Base-by-base conservation (phyloP, 2,329 filamentous ascomycete genomes). In the Penicillium sp. region DNA sequence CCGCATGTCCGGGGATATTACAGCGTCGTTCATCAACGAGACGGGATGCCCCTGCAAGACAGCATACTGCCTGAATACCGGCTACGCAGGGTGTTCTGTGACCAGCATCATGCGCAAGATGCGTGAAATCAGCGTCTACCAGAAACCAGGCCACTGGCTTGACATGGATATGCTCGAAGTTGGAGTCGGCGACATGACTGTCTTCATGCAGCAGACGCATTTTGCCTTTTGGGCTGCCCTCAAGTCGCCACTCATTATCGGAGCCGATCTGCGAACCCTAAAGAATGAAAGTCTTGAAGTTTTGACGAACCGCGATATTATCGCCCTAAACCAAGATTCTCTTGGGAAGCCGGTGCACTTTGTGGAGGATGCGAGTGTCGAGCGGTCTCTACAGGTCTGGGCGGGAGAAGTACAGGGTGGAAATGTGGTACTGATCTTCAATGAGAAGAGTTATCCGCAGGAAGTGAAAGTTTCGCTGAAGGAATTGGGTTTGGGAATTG, bases 61-160 rank as follows among this genome's bases (percentile, higher is more conserved):
- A 1, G 58, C 58, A 11, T 75, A 77, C 53, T 78, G 74, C 47
- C 64, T 76, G 5, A 75, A 77, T 52, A 76, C 69, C 1, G 74
- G 73, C 3, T 76, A 76, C 60, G 73, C 74, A 7, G 72, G 71
- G 0, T 69, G 71, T 31, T 65, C 60, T 1, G 61, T 65, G 9
- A 26, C 55, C 19, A 61, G 30, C 26, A 63, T 64, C 41, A 57
- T 58, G 41, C 50, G 48, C 41, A 66, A 67, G 17, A 62, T 65
- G 61, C 46, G 60, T 17, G 58, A 60, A 65, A 68, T 60, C 19
- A 60, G 50, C 19, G 50, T 55, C 13, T 78, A 74, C 41, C 72
- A 74, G 65, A 67, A 67, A 26, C 70, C 3, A 3, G 49, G 49
- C 1, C 57, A 60, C 66, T 29, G 73, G 72, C 44, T 46, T 4